Conservation (phyloP, 2,329 filamentous ascomycete genomes). For the Sphaerostilbella broomeana region DNA sequence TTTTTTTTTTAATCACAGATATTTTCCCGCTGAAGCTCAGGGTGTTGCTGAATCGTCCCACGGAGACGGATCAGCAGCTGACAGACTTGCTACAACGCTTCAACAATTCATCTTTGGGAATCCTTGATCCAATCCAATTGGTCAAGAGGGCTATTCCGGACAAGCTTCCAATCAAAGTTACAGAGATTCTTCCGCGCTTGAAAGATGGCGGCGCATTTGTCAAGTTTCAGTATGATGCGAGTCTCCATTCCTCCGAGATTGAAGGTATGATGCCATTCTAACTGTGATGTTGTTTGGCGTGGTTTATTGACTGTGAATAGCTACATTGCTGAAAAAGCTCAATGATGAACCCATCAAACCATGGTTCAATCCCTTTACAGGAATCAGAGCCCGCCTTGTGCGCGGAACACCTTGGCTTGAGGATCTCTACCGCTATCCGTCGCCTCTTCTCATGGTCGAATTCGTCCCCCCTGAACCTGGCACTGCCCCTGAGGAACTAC, state of each 20-base stretch:
- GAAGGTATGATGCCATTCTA: slow-evolving; percentile 29
- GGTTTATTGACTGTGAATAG: slow-evolving; percentile 22
- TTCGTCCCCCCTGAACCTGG: slow-evolving; percentile 71
- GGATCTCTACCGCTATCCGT: slow-evolving; percentile 79
- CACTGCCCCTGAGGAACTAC: slow-evolving; percentile 67
- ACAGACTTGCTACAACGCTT: slow-evolving; percentile 46
- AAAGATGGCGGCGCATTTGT: slow-evolving; percentile 93
- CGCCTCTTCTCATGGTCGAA: slow-evolving; percentile 69
- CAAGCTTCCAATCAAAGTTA: slow-evolving; percentile 60
- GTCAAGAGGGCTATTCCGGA: slow-evolving; percentile 58
- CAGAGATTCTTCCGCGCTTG: slow-evolving; percentile 73
- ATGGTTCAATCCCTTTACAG: slow-evolving; percentile 80
- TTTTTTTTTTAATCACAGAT: slow-evolving; percentile 42
- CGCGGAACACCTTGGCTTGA: slow-evolving; percentile 88
- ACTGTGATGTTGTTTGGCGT: not conserved
- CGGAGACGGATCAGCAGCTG: slow-evolving; percentile 44
- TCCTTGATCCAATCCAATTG: slow-evolving; percentile 46
- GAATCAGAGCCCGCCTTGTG: slow-evolving; percentile 66
- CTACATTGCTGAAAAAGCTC: slow-evolving; percentile 55
- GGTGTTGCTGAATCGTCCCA: slow-evolving; percentile 36
- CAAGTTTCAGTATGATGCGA: slow-evolving; percentile 59
- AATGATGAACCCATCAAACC: slow-evolving; percentile 67
- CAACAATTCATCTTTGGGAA: slow-evolving; percentile 42
- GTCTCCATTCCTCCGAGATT: slow-evolving; percentile 33
- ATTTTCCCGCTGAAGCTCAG: slow-evolving; percentile 74